These are phyloP conservation scores for Podaxis sp. DNA, from an alignment of 768 basidiomycete genomes.

Conservation along the genomic window DNA sequence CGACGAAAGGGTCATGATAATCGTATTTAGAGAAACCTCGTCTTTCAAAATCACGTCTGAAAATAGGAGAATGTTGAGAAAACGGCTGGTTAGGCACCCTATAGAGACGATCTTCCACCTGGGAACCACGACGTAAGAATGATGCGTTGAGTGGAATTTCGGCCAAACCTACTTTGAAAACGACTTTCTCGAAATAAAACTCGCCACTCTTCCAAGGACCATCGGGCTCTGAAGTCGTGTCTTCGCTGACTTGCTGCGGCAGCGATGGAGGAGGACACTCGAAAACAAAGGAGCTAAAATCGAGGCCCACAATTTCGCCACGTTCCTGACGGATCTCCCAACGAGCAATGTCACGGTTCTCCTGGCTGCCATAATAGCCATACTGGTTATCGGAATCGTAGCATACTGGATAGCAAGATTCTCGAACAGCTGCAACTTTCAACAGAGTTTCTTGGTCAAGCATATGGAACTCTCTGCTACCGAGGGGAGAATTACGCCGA, in stretches of 20 bases:
- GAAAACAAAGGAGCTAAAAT: neutral
- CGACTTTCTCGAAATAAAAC: conserved; percentile 9
- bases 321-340: conserved; percentile 4
- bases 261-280: neutral
- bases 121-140: neutral
- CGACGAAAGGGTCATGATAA: neutral
- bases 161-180: conserved; percentile 3
- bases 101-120: conserved; percentile 5
- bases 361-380: neutral
- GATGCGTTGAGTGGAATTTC: neutral
- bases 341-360: neutral
- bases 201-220: neutral
- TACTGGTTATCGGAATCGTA: neutral
- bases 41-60: neutral
- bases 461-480: neutral
- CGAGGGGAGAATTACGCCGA: conserved; percentile 2
- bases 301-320: neutral
- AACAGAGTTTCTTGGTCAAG: neutral
- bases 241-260: neutral
- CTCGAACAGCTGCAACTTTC: neutral
- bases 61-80: neutral
- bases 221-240: neutral
- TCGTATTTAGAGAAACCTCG: conserved; percentile 6
- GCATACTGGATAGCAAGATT: conserved; percentile 2
- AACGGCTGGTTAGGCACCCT: conserved; percentile 8